Base-by-base conservation (phyloP, 1,284 basidiomycete species). In the Leccinum fuscescens region DNA sequence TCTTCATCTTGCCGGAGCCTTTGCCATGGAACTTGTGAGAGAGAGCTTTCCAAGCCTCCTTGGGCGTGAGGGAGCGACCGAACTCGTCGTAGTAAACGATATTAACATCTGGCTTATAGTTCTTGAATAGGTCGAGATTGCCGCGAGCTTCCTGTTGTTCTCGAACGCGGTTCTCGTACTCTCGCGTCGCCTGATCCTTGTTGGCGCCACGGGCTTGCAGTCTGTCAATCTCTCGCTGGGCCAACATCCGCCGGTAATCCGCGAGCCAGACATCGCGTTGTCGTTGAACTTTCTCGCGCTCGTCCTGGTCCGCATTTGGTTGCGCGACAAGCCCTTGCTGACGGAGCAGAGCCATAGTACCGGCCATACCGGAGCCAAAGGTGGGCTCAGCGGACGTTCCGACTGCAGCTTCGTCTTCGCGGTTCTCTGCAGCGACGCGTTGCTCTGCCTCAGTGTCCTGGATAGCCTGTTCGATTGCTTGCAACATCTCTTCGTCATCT, bases 51-150 rank as follows among this genome's bases (percentile, higher is more conserved):
- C 95, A 97, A 12, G 95, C 94, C 77, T 99, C 97, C 80, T 98
- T 98, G 35, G 89, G 88, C 24, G 91, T 93, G 72, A 98, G 80
- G 64, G 82, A 76, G 20, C 95, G 83, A n/a, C 97, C 97, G 72
- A 94, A 93, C 76, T 97, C 95, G 74, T 99, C 97, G 66, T 96
- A 91, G 76, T 99, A 99, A 61, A 92, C 91, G 71, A 99, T 93
- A 65, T 96, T 93, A 68, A 99, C 84, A 74, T 97, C 95, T 1
- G 97, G 97, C 76, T 96, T 97, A 82, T 99, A 99, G 72, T 91
- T 84, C 76, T 89, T 92, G 84, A 92, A 99, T 54, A 86, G 74
- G 42, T 97, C 93, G 67, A 95, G 78, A 51, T 86, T 85, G 29
- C 91, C 85, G 46, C 92, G 85, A 7, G 95, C 92, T 66, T 98